Evolutionary conservation across 176 grass and related monocot genomes (phyloP).

Genomic region (Metroxylon sagu): DNA sequence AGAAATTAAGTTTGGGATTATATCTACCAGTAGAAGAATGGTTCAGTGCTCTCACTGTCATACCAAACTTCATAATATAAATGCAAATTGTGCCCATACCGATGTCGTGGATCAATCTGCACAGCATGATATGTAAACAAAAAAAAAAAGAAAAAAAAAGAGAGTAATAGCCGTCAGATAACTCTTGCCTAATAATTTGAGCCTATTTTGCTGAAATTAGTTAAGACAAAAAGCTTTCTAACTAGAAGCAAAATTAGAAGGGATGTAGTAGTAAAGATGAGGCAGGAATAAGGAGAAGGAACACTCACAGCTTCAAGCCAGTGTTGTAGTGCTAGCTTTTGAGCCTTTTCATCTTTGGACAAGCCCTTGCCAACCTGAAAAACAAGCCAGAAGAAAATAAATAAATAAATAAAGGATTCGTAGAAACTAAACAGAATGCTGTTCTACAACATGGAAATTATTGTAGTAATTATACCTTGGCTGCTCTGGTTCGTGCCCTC

Average conservation of each 20-base stretch:
- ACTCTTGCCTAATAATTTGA: too few species aligned
- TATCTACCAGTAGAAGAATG: conserved; percentile 93
- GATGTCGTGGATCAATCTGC: conserved; percentile 93
- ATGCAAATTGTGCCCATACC: conserved; percentile 93
- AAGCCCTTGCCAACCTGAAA: conserved; percentile 84
- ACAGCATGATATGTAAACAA: not conserved
- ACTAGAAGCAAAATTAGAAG: too few species aligned
- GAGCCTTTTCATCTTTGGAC: conserved; percentile 86
- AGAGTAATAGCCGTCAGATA: conserved; percentile 1
- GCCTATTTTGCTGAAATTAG: too few species aligned
- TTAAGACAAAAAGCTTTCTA: too few species aligned
- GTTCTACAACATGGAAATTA: too few species aligned
- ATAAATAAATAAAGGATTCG: too few species aligned
- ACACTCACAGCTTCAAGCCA: conserved; percentile 86
- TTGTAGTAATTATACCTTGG: conserved; percentile 36
- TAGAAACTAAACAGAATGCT: too few species aligned
- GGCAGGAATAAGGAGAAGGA: not conserved
- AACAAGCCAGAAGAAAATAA: not conserved
- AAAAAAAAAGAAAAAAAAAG: too few species aligned
- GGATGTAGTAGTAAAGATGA: too few species aligned
- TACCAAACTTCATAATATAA: conserved; percentile 93
- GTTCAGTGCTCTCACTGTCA: conserved; percentile 59
- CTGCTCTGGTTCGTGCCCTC: conserved; percentile 51
- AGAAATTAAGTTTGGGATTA: not conserved
- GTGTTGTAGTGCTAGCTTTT: conserved; percentile 80